phyloP scores from a whole-genome alignment of 1,284 basidiomycete genomes.

The Trichosporon sp. region DNA sequence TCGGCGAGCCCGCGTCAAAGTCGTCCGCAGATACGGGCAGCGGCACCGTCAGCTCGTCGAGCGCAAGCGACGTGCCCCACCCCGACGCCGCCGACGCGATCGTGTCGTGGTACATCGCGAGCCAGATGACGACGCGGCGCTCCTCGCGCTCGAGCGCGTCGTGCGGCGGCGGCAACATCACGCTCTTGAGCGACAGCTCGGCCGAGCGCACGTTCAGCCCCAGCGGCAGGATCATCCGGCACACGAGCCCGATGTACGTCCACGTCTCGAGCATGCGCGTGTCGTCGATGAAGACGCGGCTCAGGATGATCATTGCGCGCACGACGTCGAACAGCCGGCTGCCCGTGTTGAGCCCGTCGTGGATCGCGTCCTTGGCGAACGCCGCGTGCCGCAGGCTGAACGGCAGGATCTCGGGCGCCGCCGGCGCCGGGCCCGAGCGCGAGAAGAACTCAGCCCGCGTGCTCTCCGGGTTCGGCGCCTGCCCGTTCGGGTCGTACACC shows the following conservation, averaged over 20 bases:
- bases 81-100: conserved; percentile 41
- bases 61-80: conserved; percentile 44
- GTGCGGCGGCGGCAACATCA: conserved; percentile 41
- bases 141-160: conserved; percentile 49
- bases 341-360: conserved; percentile 43
- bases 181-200: conserved; percentile 41
- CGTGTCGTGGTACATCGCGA: conserved; percentile 46
- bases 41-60: conserved; percentile 46
- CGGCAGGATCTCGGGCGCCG: conserved; percentile 10
- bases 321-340: conserved; percentile 46
- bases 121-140: conserved; percentile 43
- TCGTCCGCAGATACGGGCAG: conserved; percentile 39
- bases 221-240: conserved; percentile 45
- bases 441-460: not conserved
- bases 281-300: conserved; percentile 46
- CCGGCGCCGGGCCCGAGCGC: not conserved
- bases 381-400: conserved; percentile 39
- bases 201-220: conserved; percentile 46
- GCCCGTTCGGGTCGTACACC: not conserved
- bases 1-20: conserved; percentile 31
- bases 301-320: conserved; percentile 45
- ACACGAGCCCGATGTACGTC: conserved; percentile 43
- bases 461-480: not conserved
- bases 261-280: conserved; percentile 49
- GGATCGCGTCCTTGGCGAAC: conserved; percentile 42